Conservation (phyloP, 345 rosid genomes). For the Chamaenerion angustifolium region DNA sequence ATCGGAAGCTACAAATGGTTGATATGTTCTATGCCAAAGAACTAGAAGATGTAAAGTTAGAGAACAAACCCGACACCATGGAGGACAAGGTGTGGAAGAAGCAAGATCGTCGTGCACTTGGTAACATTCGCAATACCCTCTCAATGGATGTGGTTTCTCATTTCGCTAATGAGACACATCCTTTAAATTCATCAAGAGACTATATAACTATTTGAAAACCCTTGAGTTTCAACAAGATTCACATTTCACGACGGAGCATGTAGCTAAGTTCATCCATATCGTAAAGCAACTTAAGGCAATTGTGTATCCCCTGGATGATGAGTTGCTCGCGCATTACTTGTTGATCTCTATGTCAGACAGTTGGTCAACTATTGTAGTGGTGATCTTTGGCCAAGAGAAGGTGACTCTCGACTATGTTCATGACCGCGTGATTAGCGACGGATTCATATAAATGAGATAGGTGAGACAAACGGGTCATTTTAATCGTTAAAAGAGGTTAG, state of each 20-base stretch:
- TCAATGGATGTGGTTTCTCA: neutral
- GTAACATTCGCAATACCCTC: neutral
- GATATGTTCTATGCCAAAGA: neutral
- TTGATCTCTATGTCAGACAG: neutral
- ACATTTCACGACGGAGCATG: too few species aligned
- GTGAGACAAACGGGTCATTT: neutral
- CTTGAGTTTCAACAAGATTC: too few species aligned
- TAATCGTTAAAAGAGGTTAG: neutral
- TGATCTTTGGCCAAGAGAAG: neutral
- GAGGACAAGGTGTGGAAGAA: too few species aligned
- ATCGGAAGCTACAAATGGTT: neutral
- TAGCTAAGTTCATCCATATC: too few species aligned
- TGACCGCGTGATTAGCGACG: neutral
- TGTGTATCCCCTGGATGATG: neutral
- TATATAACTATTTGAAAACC: too few species aligned
- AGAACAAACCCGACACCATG: neutral
- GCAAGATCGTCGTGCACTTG: neutral
- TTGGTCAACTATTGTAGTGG: neutral
- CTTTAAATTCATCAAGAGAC: neutral
- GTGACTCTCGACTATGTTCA: neutral
- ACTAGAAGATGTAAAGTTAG: neutral
- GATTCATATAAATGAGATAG: neutral
- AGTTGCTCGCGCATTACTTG: neutral
- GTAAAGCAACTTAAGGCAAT: neutral
- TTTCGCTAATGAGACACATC: neutral